phyloP scores from a whole-genome alignment of 352 stramenopile genomes.

The Phytophthora tentaculata region DNA sequence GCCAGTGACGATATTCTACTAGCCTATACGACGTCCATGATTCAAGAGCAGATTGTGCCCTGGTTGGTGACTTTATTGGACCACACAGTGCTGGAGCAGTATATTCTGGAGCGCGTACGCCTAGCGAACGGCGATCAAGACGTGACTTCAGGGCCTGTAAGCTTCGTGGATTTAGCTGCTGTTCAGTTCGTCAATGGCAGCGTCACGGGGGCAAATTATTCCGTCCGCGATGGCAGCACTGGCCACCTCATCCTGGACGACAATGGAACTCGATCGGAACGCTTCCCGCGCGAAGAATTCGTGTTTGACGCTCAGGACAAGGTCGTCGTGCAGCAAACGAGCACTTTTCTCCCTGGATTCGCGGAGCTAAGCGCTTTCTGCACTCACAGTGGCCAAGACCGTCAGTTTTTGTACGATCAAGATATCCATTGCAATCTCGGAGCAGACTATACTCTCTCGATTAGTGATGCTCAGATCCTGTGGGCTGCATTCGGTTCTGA shows the following conservation, averaged over 20 bases:
- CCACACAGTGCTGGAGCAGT: slow-evolving; percentile 41
- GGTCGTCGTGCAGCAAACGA: slow-evolving; percentile 14
- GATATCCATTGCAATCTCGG: slow-evolving; percentile 29
- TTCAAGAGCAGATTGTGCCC: slow-evolving; percentile 36
- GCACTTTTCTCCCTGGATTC: slow-evolving; percentile 38
- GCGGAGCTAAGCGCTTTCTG: slow-evolving; percentile 58
- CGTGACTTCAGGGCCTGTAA: neutral
- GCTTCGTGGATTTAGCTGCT: slow-evolving; percentile 39
- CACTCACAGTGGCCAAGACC: slow-evolving; percentile 30
- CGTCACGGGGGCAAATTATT: slow-evolving; percentile 39
- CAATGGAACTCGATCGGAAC: slow-evolving; percentile 47
- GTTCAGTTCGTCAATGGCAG: slow-evolving; percentile 58
- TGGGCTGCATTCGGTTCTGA: slow-evolving; percentile 37
- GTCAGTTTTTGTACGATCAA: slow-evolving; percentile 43
- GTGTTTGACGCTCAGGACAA: slow-evolving; percentile 28
- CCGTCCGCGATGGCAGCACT: slow-evolving; percentile 18
- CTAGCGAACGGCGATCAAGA: slow-evolving; percentile 15
- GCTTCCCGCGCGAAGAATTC: slow-evolving; percentile 33
- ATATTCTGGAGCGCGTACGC: slow-evolving; percentile 37
- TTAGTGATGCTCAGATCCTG: slow-evolving; percentile 25
- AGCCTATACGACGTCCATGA: slow-evolving; percentile 23
- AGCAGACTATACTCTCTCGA: slow-evolving; percentile 32
- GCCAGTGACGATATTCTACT: slow-evolving; percentile 11
- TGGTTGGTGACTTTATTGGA: slow-evolving; percentile 57
- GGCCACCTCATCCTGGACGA: slow-evolving; percentile 26